Conservation (phyloP, 768 basidiomycete species). For the Heimioporus sp. region DNA sequence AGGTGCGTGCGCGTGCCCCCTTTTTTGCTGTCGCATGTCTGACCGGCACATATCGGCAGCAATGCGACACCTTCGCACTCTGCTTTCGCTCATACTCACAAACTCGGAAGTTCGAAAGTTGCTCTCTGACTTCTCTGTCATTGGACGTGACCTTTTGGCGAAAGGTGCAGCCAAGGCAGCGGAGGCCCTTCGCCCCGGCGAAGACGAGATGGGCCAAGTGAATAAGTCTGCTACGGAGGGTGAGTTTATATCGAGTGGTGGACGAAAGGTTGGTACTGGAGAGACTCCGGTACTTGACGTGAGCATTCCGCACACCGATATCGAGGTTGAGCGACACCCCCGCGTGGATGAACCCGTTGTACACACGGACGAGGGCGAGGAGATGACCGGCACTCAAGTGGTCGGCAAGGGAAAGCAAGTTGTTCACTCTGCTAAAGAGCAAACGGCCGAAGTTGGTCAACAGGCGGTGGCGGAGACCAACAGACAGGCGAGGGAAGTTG, state of each 20-base stretch:
- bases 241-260: slow-evolving; percentile 55
- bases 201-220: slow-evolving; percentile 59
- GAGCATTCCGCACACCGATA: slow-evolving; percentile 44
- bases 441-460: not conserved
- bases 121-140: slow-evolving; percentile 69
- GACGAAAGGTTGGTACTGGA: slow-evolving; percentile 39
- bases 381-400: slow-evolving; percentile 19
- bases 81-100: slow-evolving; percentile 83
- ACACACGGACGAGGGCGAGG: slow-evolving; percentile 32
- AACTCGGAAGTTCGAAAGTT: slow-evolving; percentile 94
- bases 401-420: slow-evolving; percentile 15
- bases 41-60: slow-evolving; percentile 45
- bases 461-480: slow-evolving; percentile 2
- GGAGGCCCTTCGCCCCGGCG: slow-evolving; percentile 59
- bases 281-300: slow-evolving; percentile 49
- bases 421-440: slow-evolving; percentile 13
- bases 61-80: slow-evolving; percentile 81
- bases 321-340: slow-evolving; percentile 49
- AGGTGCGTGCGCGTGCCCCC: slow-evolving; percentile 41
- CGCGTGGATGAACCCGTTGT: slow-evolving; percentile 42
- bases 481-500: not conserved
- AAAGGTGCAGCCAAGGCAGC: slow-evolving; percentile 71
- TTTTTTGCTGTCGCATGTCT: not conserved
- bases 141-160: slow-evolving; percentile 83
- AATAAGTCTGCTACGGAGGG: slow-evolving; percentile 69